Evolutionary conservation across 106 monocot species (phyloP).

Genomic region (Allium sativum): DNA sequence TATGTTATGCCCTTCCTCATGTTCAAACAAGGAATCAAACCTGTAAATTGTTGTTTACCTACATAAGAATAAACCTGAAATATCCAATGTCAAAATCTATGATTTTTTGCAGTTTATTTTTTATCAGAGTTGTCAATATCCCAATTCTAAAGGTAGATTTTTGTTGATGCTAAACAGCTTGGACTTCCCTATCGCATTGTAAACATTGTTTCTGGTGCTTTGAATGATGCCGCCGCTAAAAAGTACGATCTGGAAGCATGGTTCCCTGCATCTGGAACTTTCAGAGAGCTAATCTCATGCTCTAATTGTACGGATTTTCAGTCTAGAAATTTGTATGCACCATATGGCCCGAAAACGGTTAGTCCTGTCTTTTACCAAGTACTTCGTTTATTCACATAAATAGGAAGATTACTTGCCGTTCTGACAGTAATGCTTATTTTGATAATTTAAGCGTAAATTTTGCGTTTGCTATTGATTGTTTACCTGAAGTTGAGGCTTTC

Average conservation of each 20-base stretch:
- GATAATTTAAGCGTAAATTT: neutral
- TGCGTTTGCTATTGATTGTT: neutral
- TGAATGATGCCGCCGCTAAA: conserved; percentile 99
- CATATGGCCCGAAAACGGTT: conserved; percentile 92
- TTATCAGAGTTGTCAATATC: no score
- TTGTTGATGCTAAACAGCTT: conserved; percentile 24
- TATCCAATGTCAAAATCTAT: no score
- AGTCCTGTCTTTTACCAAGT: neutral
- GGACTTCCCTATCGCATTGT: conserved; percentile 83
- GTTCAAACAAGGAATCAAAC: no score
- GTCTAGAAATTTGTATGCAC: conserved; percentile 63
- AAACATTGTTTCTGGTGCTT: conserved; percentile 85
- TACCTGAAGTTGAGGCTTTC: neutral
- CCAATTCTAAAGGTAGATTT: no score
- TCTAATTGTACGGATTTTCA: conserved; percentile 96
- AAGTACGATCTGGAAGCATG: conserved; percentile 93
- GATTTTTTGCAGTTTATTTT: no score
- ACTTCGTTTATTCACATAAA: neutral
- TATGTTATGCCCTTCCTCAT: no score
- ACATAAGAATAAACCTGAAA: no score
- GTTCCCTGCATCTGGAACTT: conserved; percentile 91
- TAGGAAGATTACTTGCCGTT: neutral
- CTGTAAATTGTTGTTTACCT: no score
- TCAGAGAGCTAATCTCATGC: conserved; percentile 88
- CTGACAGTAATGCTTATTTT: neutral